Conservation (phyloP, 2,329 filamentous ascomycete species). For the Tolypocladium paradoxum region DNA sequence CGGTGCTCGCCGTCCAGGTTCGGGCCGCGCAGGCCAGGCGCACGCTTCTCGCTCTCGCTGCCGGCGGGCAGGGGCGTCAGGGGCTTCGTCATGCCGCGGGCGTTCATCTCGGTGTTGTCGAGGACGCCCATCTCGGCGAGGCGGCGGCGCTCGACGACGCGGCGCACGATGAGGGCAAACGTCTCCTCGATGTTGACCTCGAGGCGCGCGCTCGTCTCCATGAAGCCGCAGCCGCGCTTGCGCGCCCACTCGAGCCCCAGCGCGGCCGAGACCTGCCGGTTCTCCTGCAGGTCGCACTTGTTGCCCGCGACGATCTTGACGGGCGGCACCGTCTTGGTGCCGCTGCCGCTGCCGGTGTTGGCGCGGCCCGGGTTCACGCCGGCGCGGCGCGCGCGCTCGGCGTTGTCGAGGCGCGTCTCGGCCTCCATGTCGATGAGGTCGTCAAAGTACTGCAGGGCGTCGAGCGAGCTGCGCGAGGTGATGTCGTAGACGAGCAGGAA, state of each 20-base stretch:
- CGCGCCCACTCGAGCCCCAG: slow-evolving; percentile 70
- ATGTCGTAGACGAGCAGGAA: slow-evolving; percentile 87
- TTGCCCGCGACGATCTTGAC: slow-evolving; percentile 80
- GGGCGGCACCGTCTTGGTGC: slow-evolving; percentile 49
- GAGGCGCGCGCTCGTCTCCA: slow-evolving; percentile 77
- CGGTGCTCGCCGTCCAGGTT: slow-evolving; percentile 31
- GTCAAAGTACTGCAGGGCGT: slow-evolving; percentile 67
- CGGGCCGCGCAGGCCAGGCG: slow-evolving; percentile 32
- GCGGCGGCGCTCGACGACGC: slow-evolving; percentile 47
- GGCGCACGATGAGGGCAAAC: slow-evolving; percentile 58
- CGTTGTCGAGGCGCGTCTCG: slow-evolving; percentile 56
- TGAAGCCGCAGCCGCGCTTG: slow-evolving; percentile 65
- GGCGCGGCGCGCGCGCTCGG: slow-evolving; percentile 36
- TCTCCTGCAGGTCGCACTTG: slow-evolving; percentile 71
- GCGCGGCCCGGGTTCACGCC: slow-evolving; percentile 22
- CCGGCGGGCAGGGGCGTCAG: slow-evolving; percentile 38
- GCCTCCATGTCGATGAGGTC: slow-evolving; percentile 76
- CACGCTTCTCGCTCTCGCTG: slow-evolving; percentile 33
- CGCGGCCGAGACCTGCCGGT: slow-evolving; percentile 56
- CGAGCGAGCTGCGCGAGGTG: slow-evolving; percentile 56
- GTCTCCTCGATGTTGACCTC: slow-evolving; percentile 88
- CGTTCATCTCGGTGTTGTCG: slow-evolving; percentile 32
- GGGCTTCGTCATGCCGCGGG: slow-evolving; percentile 46
- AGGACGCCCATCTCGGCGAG: slow-evolving; percentile 36
- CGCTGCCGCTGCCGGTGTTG: slow-evolving; percentile 18